These are phyloP conservation scores for Gorgonomyces haynaldii DNA, from an alignment of 192 early-diverging fungal species.

Conservation along the genomic window DNA sequence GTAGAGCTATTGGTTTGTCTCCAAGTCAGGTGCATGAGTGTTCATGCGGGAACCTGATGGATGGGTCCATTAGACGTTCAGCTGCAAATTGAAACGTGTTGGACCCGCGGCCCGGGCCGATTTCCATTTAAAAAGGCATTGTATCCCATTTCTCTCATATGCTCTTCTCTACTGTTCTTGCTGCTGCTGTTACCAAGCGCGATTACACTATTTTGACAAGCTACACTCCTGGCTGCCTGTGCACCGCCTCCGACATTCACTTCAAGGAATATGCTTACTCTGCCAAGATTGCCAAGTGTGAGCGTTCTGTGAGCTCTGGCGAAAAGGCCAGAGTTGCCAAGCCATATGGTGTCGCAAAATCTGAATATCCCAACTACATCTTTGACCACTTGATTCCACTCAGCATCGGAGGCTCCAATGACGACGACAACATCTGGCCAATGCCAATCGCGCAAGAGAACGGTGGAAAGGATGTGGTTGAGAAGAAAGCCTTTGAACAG, in stretches of 20 bases:
- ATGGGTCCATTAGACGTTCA: no score
- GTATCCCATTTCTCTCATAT: no score
- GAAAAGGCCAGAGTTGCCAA: slow-evolving; percentile 6
- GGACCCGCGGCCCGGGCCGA: no score
- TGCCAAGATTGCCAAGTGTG: slow-evolving; percentile 1
- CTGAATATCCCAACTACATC: background rate
- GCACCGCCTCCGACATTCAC: slow-evolving; percentile 4
- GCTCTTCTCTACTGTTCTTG: background rate
- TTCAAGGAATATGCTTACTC: background rate
- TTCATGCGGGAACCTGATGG: no score
- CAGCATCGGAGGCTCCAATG: slow-evolving; percentile 3
- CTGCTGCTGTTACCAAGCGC: background rate
- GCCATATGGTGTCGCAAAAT: slow-evolving; percentile 1
- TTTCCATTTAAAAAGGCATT: no score
- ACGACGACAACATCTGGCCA: slow-evolving; percentile 9
- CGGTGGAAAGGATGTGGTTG: slow-evolving; percentile 1
- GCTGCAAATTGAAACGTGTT: no score
- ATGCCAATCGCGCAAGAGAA: background rate
- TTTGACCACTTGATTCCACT: slow-evolving; percentile 10
- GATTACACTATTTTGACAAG: background rate
- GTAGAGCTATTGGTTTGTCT: no score
- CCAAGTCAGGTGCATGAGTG: no score
- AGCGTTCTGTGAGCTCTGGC: background rate
- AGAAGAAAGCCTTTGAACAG: background rate
- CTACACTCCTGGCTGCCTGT: slow-evolving; percentile 5